Base-by-base conservation (phyloP, 768 basidiomycete species). In the Pleurotus cornucopiae region DNA sequence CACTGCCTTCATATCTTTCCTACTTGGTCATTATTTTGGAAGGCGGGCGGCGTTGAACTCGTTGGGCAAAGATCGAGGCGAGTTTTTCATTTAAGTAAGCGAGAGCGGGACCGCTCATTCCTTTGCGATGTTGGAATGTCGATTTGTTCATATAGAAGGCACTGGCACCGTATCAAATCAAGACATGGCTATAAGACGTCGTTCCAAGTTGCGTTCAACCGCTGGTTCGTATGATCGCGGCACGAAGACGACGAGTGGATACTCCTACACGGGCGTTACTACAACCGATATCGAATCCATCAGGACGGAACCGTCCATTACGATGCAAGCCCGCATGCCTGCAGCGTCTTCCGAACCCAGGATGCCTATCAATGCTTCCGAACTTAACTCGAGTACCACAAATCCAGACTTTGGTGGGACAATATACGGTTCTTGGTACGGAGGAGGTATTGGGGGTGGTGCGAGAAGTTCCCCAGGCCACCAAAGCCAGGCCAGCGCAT, bases 1-100 rank as follows among this genome's bases (percentile, higher is more conserved):
- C 51, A 53, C 51, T 18, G 51, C 38, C 7, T 37, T 53, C 16
- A 7, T 41, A 3, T 53, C 20, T 23, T 53, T 53, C 21, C n/a
- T 53, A 53, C 41, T 53, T n/a, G 39, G 51, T 4, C 41, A 53
- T 18, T 53, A 53, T n/a, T 41, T 53, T 53, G 51, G 51, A 5
- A n/a, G 51, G 41, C 34, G 51, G 20, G 41, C n/a, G 14, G 51
- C 51, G 11, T 41, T 41, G 51, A 53, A 41, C 7, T 37, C 26
- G 12, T 30, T 41, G 18, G 16, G 46, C 5, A 39, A 37, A 34
- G 48, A 21, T n/a, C 9, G n/a, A 20, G 37, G 51, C 20, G 37
- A 21, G 38, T 34, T 11, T 34, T 34, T 11, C 1, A 34, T 9
- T 34, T 9, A 34, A 34, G 30, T 34, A 34, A 11, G 7, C 2